These are phyloP conservation scores for Colletotrichum sp. DNA, from an alignment of 2,329 filamentous ascomycete genomes.

Conservation along the genomic window DNA sequence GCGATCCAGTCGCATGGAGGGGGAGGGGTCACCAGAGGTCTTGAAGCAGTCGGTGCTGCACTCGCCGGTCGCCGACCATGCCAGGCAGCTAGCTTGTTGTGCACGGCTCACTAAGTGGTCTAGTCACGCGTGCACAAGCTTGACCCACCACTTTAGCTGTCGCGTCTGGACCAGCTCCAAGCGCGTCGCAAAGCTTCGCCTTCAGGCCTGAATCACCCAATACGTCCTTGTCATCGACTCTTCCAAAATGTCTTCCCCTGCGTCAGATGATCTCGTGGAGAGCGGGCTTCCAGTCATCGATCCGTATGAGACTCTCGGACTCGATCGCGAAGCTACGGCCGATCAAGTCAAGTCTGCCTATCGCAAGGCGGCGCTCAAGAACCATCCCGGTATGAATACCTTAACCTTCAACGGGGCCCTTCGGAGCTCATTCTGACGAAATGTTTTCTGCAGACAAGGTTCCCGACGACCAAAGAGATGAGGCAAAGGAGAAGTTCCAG, in stretches of 20 bases:
- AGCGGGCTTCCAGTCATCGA: constrained; percentile 68
- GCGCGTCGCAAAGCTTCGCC: constrained; percentile 9
- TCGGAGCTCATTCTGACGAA: neutral
- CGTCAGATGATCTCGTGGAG: constrained; percentile 55
- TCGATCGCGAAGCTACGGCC: constrained; percentile 73
- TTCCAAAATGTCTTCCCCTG: constrained; percentile 30
- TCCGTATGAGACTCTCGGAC: constrained; percentile 80
- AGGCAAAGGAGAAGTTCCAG: constrained; percentile 85
- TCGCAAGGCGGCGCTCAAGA: constrained; percentile 84
- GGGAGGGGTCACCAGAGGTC: neutral
- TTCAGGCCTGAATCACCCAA: neutral
- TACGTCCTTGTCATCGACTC: neutral
- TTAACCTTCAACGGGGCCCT: neutral
- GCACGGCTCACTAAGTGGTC: neutral
- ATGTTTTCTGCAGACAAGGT: constrained; percentile 71
- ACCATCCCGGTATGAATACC: constrained; percentile 74
- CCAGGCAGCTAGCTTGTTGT: neutral
- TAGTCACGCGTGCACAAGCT: neutral
- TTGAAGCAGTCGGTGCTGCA: neutral
- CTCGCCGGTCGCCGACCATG: neutral
- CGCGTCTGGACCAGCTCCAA: constrained; percentile 12
- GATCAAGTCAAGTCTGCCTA: constrained; percentile 91
- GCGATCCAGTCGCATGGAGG: neutral
- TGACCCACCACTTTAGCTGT: constrained; percentile 17
- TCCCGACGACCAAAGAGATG: constrained; percentile 66